These are phyloP conservation scores for Hibiscus tridactylites DNA, from an alignment of 345 rosid genomes.

Conservation along the genomic window DNA sequence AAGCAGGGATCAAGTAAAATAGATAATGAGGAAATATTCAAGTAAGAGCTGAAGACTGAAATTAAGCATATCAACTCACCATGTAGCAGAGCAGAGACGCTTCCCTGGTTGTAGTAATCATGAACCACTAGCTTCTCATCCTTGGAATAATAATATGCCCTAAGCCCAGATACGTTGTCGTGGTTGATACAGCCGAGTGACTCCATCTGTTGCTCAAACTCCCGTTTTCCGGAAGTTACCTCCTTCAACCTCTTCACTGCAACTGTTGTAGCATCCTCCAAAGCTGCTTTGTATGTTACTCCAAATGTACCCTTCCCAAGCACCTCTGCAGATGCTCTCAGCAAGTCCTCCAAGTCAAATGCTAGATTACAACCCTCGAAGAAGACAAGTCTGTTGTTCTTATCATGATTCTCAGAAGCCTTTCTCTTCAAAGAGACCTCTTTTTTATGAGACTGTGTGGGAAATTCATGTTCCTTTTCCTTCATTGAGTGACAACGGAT, in stretches of 20 bases:
- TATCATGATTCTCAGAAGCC: constrained; percentile 47
- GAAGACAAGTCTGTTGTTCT: constrained; percentile 61
- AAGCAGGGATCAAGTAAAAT: too few species aligned
- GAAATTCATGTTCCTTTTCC: constrained; percentile 18
- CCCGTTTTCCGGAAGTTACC: constrained; percentile 54
- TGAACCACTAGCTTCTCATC: constrained; percentile 94
- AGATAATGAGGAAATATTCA: background rate
- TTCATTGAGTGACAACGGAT: constrained; percentile 32
- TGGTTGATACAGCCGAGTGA: constrained; percentile 61
- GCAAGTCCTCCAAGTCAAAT: constrained; percentile 77
- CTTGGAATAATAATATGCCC: constrained; percentile 79
- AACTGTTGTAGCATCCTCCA: constrained; percentile 75
- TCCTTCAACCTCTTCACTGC: constrained; percentile 95
- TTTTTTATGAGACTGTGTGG: constrained; percentile 35
- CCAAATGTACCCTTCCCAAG: constrained; percentile 85
- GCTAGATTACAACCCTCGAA: constrained; percentile 76
- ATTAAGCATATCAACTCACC: constrained; percentile 35
- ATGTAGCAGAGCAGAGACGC: constrained; percentile 68
- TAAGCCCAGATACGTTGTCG: constrained; percentile 63
- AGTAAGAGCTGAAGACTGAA: background rate
- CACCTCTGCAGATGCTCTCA: constrained; percentile 95
- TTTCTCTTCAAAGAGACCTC: constrained; percentile 39
- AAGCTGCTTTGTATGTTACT: constrained; percentile 72
- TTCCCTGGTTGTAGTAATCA: constrained; percentile 63
- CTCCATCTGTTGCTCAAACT: constrained; percentile 89